Evolutionary conservation across 345 rosid genomes (phyloP).

Genomic region (Salix arbutifolia): DNA sequence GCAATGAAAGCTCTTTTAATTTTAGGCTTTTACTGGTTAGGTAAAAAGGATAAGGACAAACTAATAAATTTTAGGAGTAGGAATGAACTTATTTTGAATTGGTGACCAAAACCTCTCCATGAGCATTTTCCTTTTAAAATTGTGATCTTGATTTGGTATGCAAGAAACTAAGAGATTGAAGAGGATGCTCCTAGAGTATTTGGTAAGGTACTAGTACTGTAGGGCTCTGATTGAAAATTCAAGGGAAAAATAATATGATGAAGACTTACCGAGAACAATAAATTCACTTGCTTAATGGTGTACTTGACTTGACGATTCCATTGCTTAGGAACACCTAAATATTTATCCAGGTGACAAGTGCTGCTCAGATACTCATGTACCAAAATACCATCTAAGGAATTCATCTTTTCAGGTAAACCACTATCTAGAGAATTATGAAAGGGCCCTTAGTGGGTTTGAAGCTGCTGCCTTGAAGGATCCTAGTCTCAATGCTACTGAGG

Average conservation of each 20-base stretch:
- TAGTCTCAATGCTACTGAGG: constrained; percentile 54
- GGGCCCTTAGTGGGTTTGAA: constrained; percentile 72
- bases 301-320: not conserved
- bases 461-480: constrained; percentile 71
- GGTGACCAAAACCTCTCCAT: not conserved
- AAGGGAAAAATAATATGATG: not conserved
- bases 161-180: not conserved
- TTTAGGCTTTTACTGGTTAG: not conserved
- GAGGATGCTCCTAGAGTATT: not conserved
- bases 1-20: not conserved
- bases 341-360: not conserved
- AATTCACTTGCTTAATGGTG: not conserved
- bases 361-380: not conserved
- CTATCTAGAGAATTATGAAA: constrained; percentile 70
- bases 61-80: not conserved
- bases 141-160: not conserved
- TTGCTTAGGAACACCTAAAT: constrained; percentile 4
- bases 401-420: constrained; percentile 50
- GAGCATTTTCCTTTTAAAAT: too few relatives aligned
- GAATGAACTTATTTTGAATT: not conserved
- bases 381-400: constrained; percentile 1
- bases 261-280: not conserved
- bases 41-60: not conserved
- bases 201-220: not conserved
- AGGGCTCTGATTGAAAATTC: not conserved